phyloP scores from a whole-genome alignment of 331 rosid species.

The Ulmus americana region DNA sequence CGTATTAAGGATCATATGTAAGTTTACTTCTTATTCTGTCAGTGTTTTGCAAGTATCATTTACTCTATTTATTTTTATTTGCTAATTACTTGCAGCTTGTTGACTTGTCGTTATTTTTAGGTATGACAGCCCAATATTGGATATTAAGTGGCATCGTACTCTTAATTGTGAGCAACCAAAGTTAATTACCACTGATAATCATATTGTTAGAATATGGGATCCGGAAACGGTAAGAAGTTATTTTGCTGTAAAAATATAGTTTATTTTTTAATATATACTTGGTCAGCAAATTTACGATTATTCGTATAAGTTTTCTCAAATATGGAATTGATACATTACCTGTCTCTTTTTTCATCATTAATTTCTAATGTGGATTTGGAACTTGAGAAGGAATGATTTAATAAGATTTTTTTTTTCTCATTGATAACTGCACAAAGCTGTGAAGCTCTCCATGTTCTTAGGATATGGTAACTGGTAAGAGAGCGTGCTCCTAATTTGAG shows the following conservation, averaged over 20 bases:
- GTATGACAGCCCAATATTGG: conserved; percentile 87
- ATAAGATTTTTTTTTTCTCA: no score
- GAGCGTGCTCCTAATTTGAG: no score
- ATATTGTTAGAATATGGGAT: conserved; percentile 84
- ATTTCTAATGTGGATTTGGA: no score
- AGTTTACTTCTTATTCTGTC: conserved; percentile 28
- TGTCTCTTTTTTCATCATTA: no score
- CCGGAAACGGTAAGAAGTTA: conserved; percentile 60
- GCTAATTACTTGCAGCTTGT: not conserved
- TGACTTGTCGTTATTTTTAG: conserved; percentile 36
- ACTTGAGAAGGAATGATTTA: no score
- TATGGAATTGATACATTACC: no score
- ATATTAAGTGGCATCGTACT: conserved; percentile 90
- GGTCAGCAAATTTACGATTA: no score
- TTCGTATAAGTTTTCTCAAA: no score
- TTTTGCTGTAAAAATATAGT: not conserved
- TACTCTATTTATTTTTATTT: not conserved
- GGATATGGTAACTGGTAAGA: no score
- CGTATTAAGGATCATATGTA: conserved; percentile 75
- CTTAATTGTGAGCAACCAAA: conserved; percentile 64
- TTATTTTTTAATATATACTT: not conserved
- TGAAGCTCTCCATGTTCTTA: no score
- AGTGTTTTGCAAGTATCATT: conserved; percentile 3
- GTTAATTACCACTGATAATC: conserved; percentile 72
- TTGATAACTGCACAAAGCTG: no score